phyloP scores from a whole-genome alignment of 176 grass and related monocot genomes.

The Bonia amplexicaulis region DNA sequence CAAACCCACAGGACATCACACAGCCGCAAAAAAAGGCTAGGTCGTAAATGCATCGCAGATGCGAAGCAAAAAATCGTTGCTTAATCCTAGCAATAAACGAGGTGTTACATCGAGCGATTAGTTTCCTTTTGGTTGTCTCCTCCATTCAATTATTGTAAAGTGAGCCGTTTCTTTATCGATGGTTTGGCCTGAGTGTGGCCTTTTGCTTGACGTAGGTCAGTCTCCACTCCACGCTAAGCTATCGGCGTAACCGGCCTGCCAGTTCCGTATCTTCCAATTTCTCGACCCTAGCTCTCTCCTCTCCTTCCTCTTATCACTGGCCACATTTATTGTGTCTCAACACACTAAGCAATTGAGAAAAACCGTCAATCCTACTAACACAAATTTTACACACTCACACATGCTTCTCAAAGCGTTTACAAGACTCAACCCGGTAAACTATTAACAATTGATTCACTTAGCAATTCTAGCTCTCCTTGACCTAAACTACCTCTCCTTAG shows the following conservation, averaged over 20 bases:
- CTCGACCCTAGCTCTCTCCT: too few species aligned
- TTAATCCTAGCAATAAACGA: background rate
- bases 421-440: too few species aligned
- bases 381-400: too few species aligned
- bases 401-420: too few species aligned
- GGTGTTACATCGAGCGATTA: background rate
- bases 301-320: too few species aligned
- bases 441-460: too few species aligned
- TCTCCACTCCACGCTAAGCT: conserved; percentile 45
- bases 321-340: too few species aligned
- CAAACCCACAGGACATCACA: background rate
- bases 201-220: conserved; percentile 14
- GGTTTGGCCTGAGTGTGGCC: conserved; percentile 9
- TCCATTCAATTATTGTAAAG: background rate
- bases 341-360: too few species aligned
- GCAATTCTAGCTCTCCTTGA: too few species aligned
- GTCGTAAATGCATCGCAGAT: background rate
- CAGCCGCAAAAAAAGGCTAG: background rate
- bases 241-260: background rate
- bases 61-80: background rate
- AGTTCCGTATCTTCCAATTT: background rate
- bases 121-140: background rate
- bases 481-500: too few species aligned
- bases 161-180: background rate
- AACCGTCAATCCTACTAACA: too few species aligned